phyloP scores from a whole-genome alignment of 352 stramenopile genomes.

The Pythium chondricola region DNA sequence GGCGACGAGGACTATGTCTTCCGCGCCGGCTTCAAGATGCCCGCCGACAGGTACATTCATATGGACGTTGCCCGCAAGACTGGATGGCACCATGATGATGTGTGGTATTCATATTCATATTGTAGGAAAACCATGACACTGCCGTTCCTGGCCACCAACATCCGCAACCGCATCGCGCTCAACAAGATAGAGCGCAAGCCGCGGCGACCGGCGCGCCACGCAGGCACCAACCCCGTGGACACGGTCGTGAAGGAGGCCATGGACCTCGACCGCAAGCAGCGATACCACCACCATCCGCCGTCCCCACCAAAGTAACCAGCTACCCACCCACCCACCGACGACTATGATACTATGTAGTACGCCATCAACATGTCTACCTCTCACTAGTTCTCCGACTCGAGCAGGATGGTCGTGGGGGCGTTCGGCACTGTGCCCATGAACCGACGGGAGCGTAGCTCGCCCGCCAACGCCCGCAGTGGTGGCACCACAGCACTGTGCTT shows the following conservation, averaged over 20 bases:
- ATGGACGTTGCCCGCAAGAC: too few species aligned
- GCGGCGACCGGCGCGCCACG: slow-evolving; percentile 40
- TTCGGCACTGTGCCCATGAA: slow-evolving; percentile 48
- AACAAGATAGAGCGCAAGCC: slow-evolving; percentile 68
- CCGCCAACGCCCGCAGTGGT: slow-evolving; percentile 32
- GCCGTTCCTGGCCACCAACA: slow-evolving; percentile 58
- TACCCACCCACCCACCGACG: not conserved
- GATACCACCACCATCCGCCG: slow-evolving; percentile 24
- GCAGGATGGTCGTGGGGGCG: slow-evolving; percentile 30
- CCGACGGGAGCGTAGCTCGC: slow-evolving; percentile 48
- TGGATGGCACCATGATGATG: too few species aligned
- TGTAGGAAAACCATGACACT: slow-evolving; percentile 64
- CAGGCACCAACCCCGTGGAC: slow-evolving; percentile 49
- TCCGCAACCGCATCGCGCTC: slow-evolving; percentile 57
- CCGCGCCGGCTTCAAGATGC: slow-evolving; percentile 80
- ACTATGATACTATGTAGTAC: not conserved
- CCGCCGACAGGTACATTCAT: slow-evolving; percentile 50
- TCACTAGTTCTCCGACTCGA: too few species aligned
- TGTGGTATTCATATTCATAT: not conserved
- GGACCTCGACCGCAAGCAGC: slow-evolving; percentile 60
- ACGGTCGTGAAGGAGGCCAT: slow-evolving; percentile 65
- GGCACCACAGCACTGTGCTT: slow-evolving; percentile 38
- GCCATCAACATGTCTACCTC: too few species aligned
- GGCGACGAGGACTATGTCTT: slow-evolving; percentile 75
- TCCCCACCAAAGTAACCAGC: slow-evolving; percentile 17